A percentile compares a stretch with the other conserved stretches of the same genome.
phyloP scores from a whole-genome alignment of 1,284 basidiomycete species.

The Spongiforma sp. region DNA sequence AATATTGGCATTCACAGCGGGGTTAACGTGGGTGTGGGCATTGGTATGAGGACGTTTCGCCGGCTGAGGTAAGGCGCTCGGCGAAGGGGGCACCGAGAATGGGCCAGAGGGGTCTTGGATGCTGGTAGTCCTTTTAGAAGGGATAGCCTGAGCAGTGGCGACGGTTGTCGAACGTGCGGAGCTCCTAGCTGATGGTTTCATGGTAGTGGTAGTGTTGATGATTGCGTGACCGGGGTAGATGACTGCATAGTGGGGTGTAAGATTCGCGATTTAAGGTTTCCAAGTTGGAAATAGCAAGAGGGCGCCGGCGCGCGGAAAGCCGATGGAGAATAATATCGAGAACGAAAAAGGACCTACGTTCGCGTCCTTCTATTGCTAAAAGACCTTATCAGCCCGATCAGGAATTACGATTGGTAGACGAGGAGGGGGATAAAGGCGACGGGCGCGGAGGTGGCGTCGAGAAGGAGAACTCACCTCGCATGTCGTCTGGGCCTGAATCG shows the following conservation, averaged over 20 bases:
- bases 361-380: slow-evolving; percentile 23
- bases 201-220: neutral
- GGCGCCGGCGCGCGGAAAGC: too few relatives aligned
- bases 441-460: neutral
- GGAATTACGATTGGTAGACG: neutral
- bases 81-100: slow-evolving; percentile 8
- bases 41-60: slow-evolving; percentile 20
- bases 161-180: neutral
- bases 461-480: slow-evolving; percentile 22
- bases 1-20: too few relatives aligned
- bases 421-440: neutral
- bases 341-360: slow-evolving; percentile 17
- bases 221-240: neutral
- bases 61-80: slow-evolving; percentile 14
- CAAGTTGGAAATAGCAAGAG: too few relatives aligned
- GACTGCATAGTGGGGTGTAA: too few relatives aligned
- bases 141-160: slow-evolving; percentile 7
- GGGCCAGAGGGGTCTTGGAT: neutral
- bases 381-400: slow-evolving; percentile 12
- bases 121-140: slow-evolving; percentile 24
- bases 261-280: too few relatives aligned
- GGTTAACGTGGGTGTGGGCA: neutral
- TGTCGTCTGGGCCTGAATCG: slow-evolving; percentile 18
- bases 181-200: neutral
- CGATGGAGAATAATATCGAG: too few relatives aligned